Evolutionary conservation across 2,329 filamentous ascomycete genomes (phyloP).

Genomic region (Lizonia empirigonia): DNA sequence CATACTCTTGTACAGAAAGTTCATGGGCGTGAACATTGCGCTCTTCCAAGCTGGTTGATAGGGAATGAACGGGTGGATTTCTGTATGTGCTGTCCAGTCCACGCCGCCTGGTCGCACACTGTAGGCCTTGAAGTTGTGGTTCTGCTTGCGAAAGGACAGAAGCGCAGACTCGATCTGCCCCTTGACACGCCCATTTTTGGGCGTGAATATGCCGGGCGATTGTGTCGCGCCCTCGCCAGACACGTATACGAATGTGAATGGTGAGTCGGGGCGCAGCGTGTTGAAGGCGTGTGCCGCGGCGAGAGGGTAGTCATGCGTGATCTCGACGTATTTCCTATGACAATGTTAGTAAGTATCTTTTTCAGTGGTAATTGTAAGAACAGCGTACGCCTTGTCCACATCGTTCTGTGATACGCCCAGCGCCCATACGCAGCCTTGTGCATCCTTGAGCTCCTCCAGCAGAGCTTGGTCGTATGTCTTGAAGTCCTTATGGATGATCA

Average conservation of each 20-base stretch:
- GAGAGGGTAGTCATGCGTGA: conserved; percentile 70
- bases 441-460: conserved; percentile 65
- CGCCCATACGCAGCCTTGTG: conserved; percentile 75
- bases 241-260: conserved; percentile 74
- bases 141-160: conserved; percentile 56
- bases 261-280: conserved; percentile 53
- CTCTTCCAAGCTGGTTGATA: conserved; percentile 32
- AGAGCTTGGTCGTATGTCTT: conserved; percentile 62
- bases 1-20: conserved; percentile 39
- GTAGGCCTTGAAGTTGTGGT: conserved; percentile 59
- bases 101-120: conserved; percentile 66
- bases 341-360: background rate
- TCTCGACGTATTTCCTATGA: conserved; percentile 65
- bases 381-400: conserved; percentile 59
- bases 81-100: conserved; percentile 54
- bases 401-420: conserved; percentile 67
- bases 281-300: conserved; percentile 67
- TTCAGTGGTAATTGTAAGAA: background rate
- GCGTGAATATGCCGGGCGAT: conserved; percentile 60
- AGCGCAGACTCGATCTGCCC: conserved; percentile 68
- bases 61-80: conserved; percentile 48
- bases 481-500: conserved; percentile 74
- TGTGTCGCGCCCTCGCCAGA: conserved; percentile 68
- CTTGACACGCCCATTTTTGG: conserved; percentile 68
- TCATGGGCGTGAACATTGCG: conserved; percentile 25